Evolutionary conservation across 768 basidiomycete species (phyloP), one percentile per base, ranked within the genome.

Genomic region (Boletus eberwhitei): DNA sequence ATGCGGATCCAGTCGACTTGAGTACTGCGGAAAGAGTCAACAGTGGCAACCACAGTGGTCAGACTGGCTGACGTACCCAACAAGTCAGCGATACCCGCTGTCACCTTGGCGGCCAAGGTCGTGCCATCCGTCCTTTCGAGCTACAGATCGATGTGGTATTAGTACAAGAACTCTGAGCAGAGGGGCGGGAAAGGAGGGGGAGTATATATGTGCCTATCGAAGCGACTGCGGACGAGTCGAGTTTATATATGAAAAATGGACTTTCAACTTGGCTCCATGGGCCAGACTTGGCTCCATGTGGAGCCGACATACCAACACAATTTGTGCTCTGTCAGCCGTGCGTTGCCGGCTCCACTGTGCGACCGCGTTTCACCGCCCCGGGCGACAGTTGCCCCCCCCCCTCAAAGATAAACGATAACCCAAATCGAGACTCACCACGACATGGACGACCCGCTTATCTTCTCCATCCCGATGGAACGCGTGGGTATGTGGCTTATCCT

Each of bases 391-490:
- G 5, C 22, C 14, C 2, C 2, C 6, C 6, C 29, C 43, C 32
- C 22, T n/a, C 24, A 44, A 43, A 36, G 29, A 40, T 8, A 36
- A 3, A 35, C 8, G 7, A 49, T 14, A 34, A 19, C 31, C 53
- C 43, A 44, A 64, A 62, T 44, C 2, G 21, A 58, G 51, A n/a
- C 73, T 50, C 48, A 86, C 82, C 70, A 81, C 79, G 14, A 79
- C 83, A 19, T 81, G 80, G 7, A 85, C 79, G 32, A 86, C 67
- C 5, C 84, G 78, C 76, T 90, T 96, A 67, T 98, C 95, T 4
- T 94, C 91, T 2, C 95, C 96, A 61, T 98, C 92, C 22, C 95
- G 78, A 53, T 80, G 76, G 71, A 96, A 98, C 16, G 92, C 82
- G 68, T 95, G 91, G 8, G 81, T 69, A 68, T 98, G 94, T 2